phyloP scores from a whole-genome alignment of 176 grass and related monocot species.

The Ensete ventricosum region DNA sequence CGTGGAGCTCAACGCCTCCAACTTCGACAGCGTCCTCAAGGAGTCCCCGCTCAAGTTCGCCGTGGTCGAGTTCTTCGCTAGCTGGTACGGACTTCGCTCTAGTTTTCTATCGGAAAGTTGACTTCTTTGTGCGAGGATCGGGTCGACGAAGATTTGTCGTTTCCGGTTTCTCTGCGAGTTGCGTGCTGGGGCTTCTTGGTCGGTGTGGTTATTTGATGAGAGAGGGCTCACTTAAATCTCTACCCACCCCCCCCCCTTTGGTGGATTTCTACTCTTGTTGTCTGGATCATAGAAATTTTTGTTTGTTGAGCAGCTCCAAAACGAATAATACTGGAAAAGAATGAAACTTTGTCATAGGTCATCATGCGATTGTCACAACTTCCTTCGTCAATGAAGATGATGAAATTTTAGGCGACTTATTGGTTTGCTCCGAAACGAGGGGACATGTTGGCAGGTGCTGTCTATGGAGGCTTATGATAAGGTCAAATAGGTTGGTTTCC shows the following conservation, averaged over 20 bases:
- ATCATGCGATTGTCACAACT: too few species aligned
- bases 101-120: background rate
- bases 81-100: slow-evolving; percentile 43
- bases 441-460: too few species aligned
- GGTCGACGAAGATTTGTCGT: background rate
- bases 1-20: slow-evolving; percentile 75
- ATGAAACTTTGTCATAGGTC: too few species aligned
- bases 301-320: background rate
- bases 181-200: background rate
- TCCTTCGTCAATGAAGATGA: too few species aligned
- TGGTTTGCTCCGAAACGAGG: too few species aligned
- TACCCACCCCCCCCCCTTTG: background rate
- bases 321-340: too few species aligned
- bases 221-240: background rate
- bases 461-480: too few species aligned
- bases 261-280: background rate
- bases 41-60: slow-evolving; percentile 52
- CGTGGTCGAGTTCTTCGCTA: slow-evolving; percentile 98
- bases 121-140: background rate
- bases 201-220: background rate
- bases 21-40: slow-evolving; percentile 56
- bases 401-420: too few species aligned
- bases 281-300: background rate
- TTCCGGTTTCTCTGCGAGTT: background rate
- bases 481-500: too few species aligned